phyloP scores from a whole-genome alignment of 345 rosid species.

The Theobroma cacao region DNA sequence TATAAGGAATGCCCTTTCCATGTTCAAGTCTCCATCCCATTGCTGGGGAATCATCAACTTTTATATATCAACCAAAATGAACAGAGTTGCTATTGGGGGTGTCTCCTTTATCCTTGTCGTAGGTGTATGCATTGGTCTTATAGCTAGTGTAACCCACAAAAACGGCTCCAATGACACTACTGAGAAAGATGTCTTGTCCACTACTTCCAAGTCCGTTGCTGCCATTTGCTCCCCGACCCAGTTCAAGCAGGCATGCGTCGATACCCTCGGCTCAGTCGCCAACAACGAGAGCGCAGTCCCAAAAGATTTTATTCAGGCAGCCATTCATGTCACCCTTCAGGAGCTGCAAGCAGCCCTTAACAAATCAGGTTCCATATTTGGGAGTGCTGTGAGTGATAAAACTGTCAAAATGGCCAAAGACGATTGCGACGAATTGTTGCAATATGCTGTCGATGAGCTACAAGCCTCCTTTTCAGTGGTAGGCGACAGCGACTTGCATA shows the following conservation, averaged over 20 bases:
- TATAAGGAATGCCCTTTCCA: background rate
- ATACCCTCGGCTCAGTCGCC: conserved; percentile 19
- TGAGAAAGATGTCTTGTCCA: background rate
- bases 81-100: background rate
- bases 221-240: conserved; percentile 32
- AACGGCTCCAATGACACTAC: background rate
- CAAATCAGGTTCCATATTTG: conserved; percentile 10
- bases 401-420: conserved; percentile 38
- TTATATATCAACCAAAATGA: conserved; percentile 3
- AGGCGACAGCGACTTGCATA: conserved; percentile 28
- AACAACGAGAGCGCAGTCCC: conserved; percentile 25
- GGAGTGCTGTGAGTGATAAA: background rate
- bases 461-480: conserved; percentile 38
- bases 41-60: background rate
- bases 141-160: conserved; percentile 8
- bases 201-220: conserved; percentile 29
- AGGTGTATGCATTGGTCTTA: conserved; percentile 29
- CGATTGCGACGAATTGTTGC: conserved; percentile 45
- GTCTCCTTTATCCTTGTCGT: conserved; percentile 34
- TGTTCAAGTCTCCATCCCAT: background rate
- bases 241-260: conserved; percentile 35
- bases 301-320: conserved; percentile 36
- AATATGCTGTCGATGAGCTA: conserved; percentile 39
- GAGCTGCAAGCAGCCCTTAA: conserved; percentile 25
- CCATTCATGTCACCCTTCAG: conserved; percentile 27